Evolutionary conservation across 2,329 filamentous ascomycete species (phyloP).

Genomic region (Sporothrix globosa): DNA sequence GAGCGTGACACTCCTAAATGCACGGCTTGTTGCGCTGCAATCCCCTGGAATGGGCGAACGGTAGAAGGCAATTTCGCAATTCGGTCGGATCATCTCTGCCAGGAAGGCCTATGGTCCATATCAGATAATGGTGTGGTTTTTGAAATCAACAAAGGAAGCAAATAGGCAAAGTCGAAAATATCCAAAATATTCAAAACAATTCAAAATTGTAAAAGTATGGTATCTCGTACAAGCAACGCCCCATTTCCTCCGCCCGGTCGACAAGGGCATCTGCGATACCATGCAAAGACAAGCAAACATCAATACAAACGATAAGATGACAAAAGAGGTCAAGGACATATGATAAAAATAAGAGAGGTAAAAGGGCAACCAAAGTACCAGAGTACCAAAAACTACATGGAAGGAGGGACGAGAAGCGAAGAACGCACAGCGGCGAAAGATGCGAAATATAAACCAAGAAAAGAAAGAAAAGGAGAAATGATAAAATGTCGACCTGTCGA

Average conservation of each 20-base stretch:
- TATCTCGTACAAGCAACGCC: constrained; percentile 23
- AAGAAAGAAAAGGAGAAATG: not conserved
- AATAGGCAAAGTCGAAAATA: not conserved
- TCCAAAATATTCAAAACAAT: not conserved
- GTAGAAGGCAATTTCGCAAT: constrained; percentile 9
- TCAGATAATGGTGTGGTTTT: not conserved
- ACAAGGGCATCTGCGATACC: constrained; percentile 7
- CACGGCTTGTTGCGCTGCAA: not conserved
- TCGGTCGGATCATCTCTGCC: not conserved
- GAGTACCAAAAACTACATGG: not conserved
- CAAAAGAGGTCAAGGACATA: not conserved
- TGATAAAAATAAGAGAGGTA: not conserved
- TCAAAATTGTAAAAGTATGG: constrained; percentile 16
- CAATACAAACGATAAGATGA: not conserved
- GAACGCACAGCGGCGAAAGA: not conserved
- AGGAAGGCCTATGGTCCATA: not conserved
- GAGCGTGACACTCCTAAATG: not conserved
- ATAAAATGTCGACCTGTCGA: not conserved
- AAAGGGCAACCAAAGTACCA: not conserved
- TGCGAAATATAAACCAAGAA: constrained; percentile 23
- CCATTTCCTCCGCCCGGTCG: not conserved
- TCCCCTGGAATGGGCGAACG: constrained; percentile 18
- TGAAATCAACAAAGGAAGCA: not conserved
- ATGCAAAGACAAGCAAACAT: not conserved
- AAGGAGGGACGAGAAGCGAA: constrained; percentile 19